Evolutionary conservation across 345 rosid genomes (phyloP).

Genomic region (Cardamine chenopodiifolia): DNA sequence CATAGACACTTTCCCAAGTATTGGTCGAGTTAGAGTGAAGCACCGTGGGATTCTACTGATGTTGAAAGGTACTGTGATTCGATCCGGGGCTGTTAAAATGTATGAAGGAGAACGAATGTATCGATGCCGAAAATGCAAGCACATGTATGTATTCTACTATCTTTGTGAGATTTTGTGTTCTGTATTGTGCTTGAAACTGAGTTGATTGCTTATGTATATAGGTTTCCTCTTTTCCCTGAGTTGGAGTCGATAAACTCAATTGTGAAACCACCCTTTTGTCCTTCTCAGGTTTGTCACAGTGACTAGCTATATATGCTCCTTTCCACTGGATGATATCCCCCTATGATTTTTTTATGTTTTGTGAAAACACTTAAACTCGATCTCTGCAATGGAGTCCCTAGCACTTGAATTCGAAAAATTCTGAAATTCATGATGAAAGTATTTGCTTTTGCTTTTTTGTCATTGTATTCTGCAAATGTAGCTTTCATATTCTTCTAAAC

Average conservation of each 20-base stretch:
- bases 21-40: slow-evolving; percentile 81
- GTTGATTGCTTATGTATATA: slow-evolving; percentile 39
- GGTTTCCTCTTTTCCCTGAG: slow-evolving; percentile 87
- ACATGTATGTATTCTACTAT: slow-evolving; percentile 43
- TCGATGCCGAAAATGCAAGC: slow-evolving; percentile 82
- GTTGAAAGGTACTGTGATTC: slow-evolving; percentile 83
- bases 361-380: not conserved
- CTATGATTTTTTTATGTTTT: not conserved
- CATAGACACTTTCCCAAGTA: slow-evolving; percentile 80
- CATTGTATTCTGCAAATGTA: not conserved
- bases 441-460: not conserved
- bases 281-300: slow-evolving; percentile 64
- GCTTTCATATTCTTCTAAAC: not conserved
- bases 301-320: not conserved
- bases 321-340: no score
- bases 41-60: slow-evolving; percentile 81
- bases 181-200: not conserved
- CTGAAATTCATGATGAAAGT: not conserved
- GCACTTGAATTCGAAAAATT: not conserved
- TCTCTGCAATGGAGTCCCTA: not conserved
- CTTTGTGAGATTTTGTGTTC: not conserved
- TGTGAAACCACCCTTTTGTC: slow-evolving; percentile 74
- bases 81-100: slow-evolving; percentile 91
- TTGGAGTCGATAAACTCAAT: slow-evolving; percentile 84
- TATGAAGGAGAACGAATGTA: slow-evolving; percentile 89